phyloP scores from a whole-genome alignment of 192 early-diverging fungal species.

The Coemansia sp. region DNA sequence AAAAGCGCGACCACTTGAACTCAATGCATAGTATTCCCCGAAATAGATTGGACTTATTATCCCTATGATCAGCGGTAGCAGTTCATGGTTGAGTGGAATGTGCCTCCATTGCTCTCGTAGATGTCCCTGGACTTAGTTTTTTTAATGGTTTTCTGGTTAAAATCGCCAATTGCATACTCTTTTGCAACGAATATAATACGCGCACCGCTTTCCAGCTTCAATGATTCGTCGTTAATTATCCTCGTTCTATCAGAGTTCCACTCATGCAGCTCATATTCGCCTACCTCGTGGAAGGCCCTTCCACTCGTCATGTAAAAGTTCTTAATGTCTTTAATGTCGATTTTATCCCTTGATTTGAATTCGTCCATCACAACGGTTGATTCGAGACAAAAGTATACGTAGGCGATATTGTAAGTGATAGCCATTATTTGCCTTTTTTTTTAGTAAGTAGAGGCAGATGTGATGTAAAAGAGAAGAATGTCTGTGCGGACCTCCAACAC shows the following conservation, averaged over 20 bases:
- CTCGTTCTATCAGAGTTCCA: neutral
- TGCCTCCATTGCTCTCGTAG: neutral
- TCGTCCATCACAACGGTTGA: neutral
- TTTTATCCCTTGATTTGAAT: neutral
- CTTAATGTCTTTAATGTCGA: neutral
- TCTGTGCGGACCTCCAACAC: neutral
- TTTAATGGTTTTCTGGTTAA: neutral
- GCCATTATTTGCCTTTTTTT: neutral
- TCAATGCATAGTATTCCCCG: no score
- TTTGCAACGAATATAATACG: conserved; percentile 1
- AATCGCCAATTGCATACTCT: neutral
- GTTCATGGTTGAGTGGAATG: neutral
- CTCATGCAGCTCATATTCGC: neutral
- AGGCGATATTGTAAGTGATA: neutral
- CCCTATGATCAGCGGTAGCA: neutral
- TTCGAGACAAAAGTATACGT: neutral
- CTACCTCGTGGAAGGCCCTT: neutral
- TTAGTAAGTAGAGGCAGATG: neutral
- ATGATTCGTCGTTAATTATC: neutral
- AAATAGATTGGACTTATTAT: neutral
- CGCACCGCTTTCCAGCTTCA: neutral
- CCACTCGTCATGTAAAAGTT: neutral
- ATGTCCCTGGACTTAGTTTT: neutral
- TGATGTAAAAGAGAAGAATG: neutral
- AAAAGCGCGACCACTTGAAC: no score